phyloP scores from a whole-genome alignment of 169 alveolate genomes.

The Plasmodium coatneyi region DNA sequence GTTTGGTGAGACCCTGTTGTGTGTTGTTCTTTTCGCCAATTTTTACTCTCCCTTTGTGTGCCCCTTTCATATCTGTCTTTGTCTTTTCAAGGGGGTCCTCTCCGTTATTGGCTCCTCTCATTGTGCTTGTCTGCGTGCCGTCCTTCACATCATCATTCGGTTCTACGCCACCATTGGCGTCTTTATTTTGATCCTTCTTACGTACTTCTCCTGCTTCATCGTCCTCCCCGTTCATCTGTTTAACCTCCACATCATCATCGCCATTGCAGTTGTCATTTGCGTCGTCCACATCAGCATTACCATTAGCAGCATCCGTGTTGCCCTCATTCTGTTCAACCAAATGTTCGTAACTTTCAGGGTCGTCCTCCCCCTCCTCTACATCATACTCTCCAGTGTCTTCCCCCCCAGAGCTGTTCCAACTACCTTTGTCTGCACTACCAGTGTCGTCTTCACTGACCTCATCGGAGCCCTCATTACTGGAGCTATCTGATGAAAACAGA shows the following conservation, averaged over 20 bases:
- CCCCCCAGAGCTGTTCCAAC: background rate
- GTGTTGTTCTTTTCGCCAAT: background rate
- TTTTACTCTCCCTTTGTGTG: background rate
- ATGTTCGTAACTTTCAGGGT: background rate
- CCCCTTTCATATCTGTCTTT: background rate
- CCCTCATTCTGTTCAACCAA: background rate
- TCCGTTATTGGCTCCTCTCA: background rate
- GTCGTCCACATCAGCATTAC: background rate
- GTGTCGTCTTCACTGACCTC: background rate
- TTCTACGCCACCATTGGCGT: background rate
- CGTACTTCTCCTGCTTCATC: background rate
- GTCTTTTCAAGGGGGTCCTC: background rate
- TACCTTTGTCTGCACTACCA: background rate
- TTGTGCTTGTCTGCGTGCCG: background rate
- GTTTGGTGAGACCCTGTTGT: background rate
- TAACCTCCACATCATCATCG: background rate
- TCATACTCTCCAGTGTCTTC: background rate
- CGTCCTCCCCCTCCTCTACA: background rate
- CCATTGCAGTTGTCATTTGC: background rate
- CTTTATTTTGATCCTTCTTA: background rate
- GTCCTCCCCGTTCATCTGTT: background rate
- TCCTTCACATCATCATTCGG: background rate
- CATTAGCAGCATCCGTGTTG: too few species aligned
- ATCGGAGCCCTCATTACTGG: constrained; percentile 15
- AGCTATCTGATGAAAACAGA: constrained; percentile 30